Evolutionary conservation across 2,329 filamentous ascomycete species (phyloP).

Genomic region (Knufia petricola): DNA sequence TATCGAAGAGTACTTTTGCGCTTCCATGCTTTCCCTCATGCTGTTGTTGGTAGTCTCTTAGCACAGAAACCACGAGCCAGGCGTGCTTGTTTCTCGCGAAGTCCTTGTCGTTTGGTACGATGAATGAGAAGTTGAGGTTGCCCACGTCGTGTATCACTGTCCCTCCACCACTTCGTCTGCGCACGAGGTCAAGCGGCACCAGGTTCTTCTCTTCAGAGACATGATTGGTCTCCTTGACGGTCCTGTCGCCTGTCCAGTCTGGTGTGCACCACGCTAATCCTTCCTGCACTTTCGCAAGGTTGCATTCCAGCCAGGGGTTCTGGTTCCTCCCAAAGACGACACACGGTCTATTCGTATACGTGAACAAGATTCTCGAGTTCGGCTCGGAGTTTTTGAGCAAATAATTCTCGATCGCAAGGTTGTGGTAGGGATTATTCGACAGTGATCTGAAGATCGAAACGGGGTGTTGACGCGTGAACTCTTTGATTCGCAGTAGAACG

Average conservation of each 20-base stretch:
- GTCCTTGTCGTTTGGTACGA: conserved; percentile 56
- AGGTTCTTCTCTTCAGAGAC: conserved; percentile 26
- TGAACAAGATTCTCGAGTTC: conserved; percentile 67
- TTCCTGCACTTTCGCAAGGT: conserved; percentile 53
- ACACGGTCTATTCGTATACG: conserved; percentile 80
- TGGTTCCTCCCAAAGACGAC: conserved; percentile 92
- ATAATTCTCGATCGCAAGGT: conserved; percentile 88
- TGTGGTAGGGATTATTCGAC: conserved; percentile 68
- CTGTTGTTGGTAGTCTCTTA: conserved; percentile 36
- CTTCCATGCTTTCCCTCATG: conserved; percentile 39
- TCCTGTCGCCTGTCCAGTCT: neutral
- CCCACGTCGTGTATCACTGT: conserved; percentile 89
- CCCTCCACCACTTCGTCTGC: conserved; percentile 78
- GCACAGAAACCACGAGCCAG: conserved; percentile 81
- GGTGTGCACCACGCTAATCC: conserved; percentile 24
- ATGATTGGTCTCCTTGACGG: neutral
- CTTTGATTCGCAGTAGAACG: neutral
- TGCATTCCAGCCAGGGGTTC: conserved; percentile 91
- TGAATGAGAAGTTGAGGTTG: conserved; percentile 92
- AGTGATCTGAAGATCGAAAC: conserved; percentile 55
- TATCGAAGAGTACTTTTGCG: conserved; percentile 20
- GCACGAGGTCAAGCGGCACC: conserved; percentile 54
- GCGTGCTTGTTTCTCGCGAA: conserved; percentile 85
- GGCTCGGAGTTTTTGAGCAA: conserved; percentile 65
- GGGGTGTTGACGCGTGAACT: neutral